These are phyloP conservation scores for Naumovozyma dairenensis DNA, from an alignment of 805 yeast genomes.

Conservation along the genomic window DNA sequence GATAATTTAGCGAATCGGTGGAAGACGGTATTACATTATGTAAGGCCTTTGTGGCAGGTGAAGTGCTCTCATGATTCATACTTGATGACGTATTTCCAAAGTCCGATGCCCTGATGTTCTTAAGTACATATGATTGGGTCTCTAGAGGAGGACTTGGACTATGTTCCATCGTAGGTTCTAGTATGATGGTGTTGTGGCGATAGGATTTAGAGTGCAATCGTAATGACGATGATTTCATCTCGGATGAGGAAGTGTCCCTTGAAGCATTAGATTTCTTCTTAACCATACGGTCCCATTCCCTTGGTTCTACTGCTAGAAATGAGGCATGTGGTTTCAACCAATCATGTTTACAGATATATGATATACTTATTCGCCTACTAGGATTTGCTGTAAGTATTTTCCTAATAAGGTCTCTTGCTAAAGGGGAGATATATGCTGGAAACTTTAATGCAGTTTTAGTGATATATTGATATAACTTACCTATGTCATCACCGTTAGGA, in stretches of 20 bases:
- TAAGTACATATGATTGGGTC: constrained; percentile 1
- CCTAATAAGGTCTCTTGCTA: constrained; percentile 83
- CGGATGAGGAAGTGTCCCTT: too few relatives aligned
- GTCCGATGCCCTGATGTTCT: too few relatives aligned
- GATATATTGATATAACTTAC: constrained; percentile 81
- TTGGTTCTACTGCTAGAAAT: constrained; percentile 73
- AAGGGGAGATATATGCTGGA: constrained; percentile 85
- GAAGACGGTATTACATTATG: too few relatives aligned
- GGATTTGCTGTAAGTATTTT: constrained; percentile 83
- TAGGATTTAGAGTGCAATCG: too few relatives aligned
- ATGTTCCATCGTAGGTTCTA: too few relatives aligned
- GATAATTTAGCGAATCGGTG: not conserved
- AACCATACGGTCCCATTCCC: constrained; percentile 80
- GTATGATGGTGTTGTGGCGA: too few relatives aligned
- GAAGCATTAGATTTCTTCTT: too few relatives aligned
- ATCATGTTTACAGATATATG: constrained; percentile 66
- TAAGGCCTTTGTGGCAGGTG: too few relatives aligned
- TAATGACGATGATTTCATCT: too few relatives aligned
- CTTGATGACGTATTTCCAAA: too few relatives aligned
- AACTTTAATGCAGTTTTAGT: constrained; percentile 86
- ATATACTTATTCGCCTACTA: constrained; percentile 54
- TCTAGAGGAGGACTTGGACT: too few relatives aligned
- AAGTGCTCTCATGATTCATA: too few relatives aligned
- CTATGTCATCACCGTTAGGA: constrained; percentile 93
- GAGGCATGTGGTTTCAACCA: constrained; percentile 84